phyloP scores from a whole-genome alignment of 2,329 filamentous ascomycete species.

The Pseudocercospora musae region DNA sequence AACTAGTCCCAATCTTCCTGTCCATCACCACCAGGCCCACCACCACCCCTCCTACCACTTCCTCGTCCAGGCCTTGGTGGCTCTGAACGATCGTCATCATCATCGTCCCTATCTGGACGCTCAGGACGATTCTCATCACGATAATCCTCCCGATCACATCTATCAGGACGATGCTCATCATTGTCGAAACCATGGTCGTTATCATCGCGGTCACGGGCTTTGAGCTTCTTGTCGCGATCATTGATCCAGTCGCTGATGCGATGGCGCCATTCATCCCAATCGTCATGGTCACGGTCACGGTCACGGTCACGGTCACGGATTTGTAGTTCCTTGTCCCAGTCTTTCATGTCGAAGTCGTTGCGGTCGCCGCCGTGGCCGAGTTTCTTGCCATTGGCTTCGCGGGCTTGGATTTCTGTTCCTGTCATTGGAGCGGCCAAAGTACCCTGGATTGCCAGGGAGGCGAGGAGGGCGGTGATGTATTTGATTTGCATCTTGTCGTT shows the following conservation, averaged over 20 bases:
- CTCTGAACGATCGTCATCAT: background rate
- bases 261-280: background rate
- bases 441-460: constrained; percentile 1
- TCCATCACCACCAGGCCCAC: background rate
- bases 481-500: constrained; percentile 9
- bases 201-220: background rate
- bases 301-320: too few relatives aligned
- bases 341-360: background rate
- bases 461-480: constrained; percentile 8
- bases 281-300: background rate
- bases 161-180: background rate
- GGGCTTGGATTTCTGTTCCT: background rate
- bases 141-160: background rate
- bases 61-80: background rate
- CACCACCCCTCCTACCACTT: background rate
- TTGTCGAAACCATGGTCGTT: background rate
- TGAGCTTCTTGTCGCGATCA: background rate
- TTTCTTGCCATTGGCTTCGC: background rate
- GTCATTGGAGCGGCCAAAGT: background rate
- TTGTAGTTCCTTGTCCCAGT: background rate
- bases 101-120: background rate
- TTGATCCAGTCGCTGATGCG: background rate
- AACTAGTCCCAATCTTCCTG: background rate
- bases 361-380: background rate
- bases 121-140: background rate